Conservation (phyloP, 371 early-diverging fungal genomes). For the Mortierella sp. region DNA sequence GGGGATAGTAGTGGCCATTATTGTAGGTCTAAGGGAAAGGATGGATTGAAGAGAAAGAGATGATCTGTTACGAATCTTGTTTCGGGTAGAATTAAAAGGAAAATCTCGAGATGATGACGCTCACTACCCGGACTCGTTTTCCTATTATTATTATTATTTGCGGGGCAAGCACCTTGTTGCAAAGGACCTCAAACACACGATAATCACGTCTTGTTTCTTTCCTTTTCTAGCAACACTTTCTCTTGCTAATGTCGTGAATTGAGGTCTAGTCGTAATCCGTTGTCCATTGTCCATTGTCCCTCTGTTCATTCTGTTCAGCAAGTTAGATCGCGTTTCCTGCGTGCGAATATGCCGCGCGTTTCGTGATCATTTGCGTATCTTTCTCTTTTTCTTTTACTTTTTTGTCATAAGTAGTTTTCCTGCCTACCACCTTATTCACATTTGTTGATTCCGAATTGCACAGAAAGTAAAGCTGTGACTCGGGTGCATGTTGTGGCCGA, state of each 20-base stretch:
- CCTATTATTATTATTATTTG: neutral
- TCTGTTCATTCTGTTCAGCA: neutral
- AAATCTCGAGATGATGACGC: conserved; percentile 18
- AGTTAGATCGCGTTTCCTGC: conserved; percentile 4
- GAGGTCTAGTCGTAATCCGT: neutral
- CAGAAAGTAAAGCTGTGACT: neutral
- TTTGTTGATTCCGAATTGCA: neutral
- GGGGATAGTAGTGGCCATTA: conserved; percentile 64
- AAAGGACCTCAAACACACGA: neutral
- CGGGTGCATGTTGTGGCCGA: neutral
- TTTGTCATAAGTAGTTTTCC: neutral
- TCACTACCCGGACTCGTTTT: neutral
- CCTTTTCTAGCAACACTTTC: neutral
- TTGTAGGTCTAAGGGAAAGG: conserved; percentile 5
- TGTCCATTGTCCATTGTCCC: neutral
- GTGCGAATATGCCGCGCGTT: conserved; percentile 10
- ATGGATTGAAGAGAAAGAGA: conserved; percentile 10
- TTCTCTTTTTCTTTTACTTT: neutral
- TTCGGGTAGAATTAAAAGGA: conserved; percentile 2
- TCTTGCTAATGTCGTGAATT: neutral
- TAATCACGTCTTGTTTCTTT: neutral
- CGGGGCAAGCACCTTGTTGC: neutral
- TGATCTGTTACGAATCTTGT: neutral
- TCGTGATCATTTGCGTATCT: neutral
- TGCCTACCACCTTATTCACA: neutral